Conservation (phyloP, 768 basidiomycete genomes). For the Pholiota conissans region DNA sequence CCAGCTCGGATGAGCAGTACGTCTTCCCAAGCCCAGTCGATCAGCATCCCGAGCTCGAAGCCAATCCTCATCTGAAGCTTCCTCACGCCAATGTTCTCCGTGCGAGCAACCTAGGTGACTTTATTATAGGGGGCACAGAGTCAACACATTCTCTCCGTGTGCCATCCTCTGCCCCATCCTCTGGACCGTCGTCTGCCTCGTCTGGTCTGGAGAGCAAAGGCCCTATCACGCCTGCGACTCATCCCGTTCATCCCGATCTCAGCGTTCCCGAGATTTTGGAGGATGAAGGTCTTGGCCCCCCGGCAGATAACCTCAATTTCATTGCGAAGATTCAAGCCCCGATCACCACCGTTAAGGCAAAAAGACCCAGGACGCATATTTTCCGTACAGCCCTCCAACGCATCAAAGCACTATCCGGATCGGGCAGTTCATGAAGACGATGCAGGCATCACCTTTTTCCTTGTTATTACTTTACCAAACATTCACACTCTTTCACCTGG, state of each 20-base stretch:
- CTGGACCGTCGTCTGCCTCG: constrained; percentile 22
- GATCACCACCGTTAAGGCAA: constrained; percentile 18
- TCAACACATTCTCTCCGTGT: constrained; percentile 14
- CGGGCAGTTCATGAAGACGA: constrained; percentile 21
- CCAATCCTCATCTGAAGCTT: constrained; percentile 7
- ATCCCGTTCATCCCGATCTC: constrained; percentile 38
- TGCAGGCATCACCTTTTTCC: not conserved
- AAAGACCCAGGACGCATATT: constrained; percentile 29
- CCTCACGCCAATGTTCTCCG: constrained; percentile 2
- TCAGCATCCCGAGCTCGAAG: constrained; percentile 18
- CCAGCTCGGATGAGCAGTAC: constrained; percentile 34
- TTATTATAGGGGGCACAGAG: constrained; percentile 11
- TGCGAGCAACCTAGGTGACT: constrained; percentile 18
- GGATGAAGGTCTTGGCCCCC: constrained; percentile 34
- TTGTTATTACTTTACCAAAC: not conserved
- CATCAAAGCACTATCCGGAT: constrained; percentile 32
- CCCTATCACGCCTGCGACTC: constrained; percentile 49
- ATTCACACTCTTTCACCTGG: not conserved
- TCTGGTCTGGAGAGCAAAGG: constrained; percentile 41
- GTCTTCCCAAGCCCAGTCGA: constrained; percentile 34
- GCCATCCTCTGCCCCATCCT: constrained; percentile 15
- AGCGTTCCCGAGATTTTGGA: constrained; percentile 44
- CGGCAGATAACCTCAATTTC: constrained; percentile 14
- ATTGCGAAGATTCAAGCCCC: constrained; percentile 1
- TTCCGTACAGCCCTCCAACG: constrained; percentile 40